phyloP scores from a whole-genome alignment of 345 rosid species.

The Pistacia vera region DNA sequence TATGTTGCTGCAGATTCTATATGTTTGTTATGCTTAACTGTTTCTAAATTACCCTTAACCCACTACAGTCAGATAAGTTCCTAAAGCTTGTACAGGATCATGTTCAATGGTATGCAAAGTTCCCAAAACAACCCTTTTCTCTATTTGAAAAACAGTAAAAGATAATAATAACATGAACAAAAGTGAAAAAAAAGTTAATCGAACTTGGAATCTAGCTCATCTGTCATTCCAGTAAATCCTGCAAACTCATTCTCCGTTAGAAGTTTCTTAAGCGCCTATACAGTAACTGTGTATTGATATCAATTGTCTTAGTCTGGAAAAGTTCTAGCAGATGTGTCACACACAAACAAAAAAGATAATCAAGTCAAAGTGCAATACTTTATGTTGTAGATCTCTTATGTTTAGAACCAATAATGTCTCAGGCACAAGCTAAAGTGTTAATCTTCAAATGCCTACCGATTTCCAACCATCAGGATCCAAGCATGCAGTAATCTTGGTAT shows the following conservation, averaged over 20 bases:
- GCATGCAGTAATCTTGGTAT: conserved; percentile 94
- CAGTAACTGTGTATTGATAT: background rate
- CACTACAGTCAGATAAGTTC: background rate
- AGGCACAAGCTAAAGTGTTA: conserved; percentile 13
- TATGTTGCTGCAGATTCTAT: background rate
- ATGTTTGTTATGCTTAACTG: background rate
- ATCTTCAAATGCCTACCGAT: conserved; percentile 53
- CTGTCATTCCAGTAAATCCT: background rate
- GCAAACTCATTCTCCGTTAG: background rate
- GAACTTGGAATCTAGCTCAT: background rate
- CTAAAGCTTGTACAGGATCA: background rate
- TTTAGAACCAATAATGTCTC: background rate
- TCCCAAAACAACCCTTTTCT: background rate
- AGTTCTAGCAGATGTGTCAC: background rate
- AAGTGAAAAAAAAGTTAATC: background rate
- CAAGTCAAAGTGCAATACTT: conserved; percentile 5
- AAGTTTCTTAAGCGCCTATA: background rate
- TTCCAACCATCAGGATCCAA: conserved; percentile 99
- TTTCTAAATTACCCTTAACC: background rate
- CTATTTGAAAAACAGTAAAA: conserved; percentile 1
- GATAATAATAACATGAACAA: background rate
- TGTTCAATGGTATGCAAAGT: background rate
- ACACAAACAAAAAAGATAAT: background rate
- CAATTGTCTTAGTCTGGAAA: background rate
- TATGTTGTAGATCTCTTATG: background rate